A percentile compares a stretch with the other conserved stretches of the same genome.
Conservation (phyloP, 768 basidiomycete genomes). For the Steccherinum ochraceum region DNA sequence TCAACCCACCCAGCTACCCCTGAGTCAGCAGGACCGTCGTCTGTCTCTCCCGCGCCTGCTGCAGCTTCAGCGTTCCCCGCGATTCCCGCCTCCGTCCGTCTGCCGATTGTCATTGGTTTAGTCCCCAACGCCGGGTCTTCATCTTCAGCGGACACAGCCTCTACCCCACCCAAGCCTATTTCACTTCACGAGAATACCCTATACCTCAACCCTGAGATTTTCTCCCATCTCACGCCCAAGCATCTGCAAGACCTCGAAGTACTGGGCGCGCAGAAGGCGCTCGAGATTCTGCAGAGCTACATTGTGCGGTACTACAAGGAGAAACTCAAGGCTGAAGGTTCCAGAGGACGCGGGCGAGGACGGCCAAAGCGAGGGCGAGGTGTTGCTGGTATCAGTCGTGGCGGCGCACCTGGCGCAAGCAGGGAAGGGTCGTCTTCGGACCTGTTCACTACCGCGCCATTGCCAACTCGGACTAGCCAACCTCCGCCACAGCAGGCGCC, state of each 20-base stretch:
- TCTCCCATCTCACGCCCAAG: conserved; percentile 67
- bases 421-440: conserved; percentile 14
- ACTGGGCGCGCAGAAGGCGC: conserved; percentile 76
- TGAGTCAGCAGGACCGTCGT: conserved; percentile 13
- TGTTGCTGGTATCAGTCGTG: conserved; percentile 12
- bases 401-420: conserved; percentile 27
- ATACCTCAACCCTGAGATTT: conserved; percentile 80
- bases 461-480: conserved; percentile 22
- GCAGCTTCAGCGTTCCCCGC: conserved; percentile 17
- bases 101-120: conserved; percentile 74
- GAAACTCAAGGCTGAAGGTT: conserved; percentile 39
- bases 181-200: conserved; percentile 80
- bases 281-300: conserved; percentile 76
- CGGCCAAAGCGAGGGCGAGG: conserved; percentile 40
- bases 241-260: conserved; percentile 72
- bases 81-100: conserved; percentile 43
- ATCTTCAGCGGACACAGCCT: conserved; percentile 29
- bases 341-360: conserved; percentile 23
- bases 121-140: conserved; percentile 53
- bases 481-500: conserved; percentile 16
- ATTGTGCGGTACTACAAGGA: conserved; percentile 85
- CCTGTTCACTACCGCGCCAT: conserved; percentile 44
- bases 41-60: conserved; percentile 16
- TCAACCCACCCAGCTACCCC: conserved; percentile 13
- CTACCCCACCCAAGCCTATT: conserved; percentile 47